Evolutionary conservation across 176 grass and related monocot genomes (phyloP).

Genomic region (Zizania latifolia): DNA sequence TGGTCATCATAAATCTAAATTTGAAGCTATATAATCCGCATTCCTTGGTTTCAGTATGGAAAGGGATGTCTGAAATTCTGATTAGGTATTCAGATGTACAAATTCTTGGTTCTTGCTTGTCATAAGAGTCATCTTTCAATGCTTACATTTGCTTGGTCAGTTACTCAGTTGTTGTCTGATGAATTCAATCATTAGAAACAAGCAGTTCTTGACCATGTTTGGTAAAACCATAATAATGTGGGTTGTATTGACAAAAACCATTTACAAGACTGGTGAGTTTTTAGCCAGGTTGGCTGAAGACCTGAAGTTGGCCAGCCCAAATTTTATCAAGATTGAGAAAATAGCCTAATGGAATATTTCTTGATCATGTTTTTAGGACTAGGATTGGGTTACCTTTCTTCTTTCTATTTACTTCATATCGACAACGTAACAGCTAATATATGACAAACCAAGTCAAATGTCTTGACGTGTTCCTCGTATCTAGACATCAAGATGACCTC

Average conservation of each 20-base stretch:
- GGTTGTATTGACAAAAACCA: background rate
- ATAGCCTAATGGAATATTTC: background rate
- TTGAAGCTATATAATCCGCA: background rate
- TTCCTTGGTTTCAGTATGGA: constrained; percentile 43
- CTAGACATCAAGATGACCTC: background rate
- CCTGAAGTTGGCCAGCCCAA: background rate
- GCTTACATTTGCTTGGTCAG: background rate
- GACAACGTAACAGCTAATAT: background rate
- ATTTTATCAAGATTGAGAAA: background rate
- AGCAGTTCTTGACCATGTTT: background rate
- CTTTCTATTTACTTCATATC: background rate
- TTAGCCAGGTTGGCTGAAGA: background rate
- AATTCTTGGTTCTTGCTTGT: constrained; percentile 8
- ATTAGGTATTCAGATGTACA: constrained; percentile 29
- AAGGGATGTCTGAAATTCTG: constrained; percentile 32
- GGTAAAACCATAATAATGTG: background rate
- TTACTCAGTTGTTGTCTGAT: background rate
- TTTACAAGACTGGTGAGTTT: background rate
- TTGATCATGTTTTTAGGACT: background rate
- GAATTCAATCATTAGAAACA: background rate
- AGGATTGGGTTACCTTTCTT: no score
- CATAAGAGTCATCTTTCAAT: constrained; percentile 29
- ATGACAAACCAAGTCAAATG: background rate
- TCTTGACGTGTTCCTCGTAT: constrained; percentile 7
- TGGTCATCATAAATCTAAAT: background rate